Evolutionary conservation across 1,284 basidiomycete genomes (phyloP).

Genomic region (Golubevia pallescens): DNA sequence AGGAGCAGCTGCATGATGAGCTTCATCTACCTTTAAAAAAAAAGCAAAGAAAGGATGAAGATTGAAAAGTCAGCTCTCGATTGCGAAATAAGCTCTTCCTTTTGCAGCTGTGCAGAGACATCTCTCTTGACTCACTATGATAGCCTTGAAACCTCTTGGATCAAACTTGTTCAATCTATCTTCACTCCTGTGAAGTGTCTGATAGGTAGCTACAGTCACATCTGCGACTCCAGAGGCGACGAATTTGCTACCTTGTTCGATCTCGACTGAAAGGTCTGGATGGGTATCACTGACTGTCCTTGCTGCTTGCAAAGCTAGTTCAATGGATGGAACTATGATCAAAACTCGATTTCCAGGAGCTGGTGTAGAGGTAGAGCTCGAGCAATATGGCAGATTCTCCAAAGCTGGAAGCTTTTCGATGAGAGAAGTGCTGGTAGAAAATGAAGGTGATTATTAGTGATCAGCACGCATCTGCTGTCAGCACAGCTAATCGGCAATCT

Average conservation of each 20-base stretch:
- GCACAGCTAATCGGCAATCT: neutral
- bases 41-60: too few relatives aligned
- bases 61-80: neutral
- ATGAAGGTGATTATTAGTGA: too few relatives aligned
- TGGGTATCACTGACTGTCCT: constrained; percentile 74
- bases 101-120: neutral
- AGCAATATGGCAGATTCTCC: neutral
- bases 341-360: constrained; percentile 69
- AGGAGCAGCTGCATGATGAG: constrained; percentile 90
- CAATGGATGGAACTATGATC: constrained; percentile 83
- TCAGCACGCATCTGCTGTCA: neutral
- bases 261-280: constrained; percentile 81
- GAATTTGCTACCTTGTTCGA: constrained; percentile 83
- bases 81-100: neutral
- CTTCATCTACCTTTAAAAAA: constrained; percentile 64
- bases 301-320: constrained; percentile 87
- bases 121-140: constrained; percentile 79
- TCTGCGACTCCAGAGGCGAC: constrained; percentile 82
- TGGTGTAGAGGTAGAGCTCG: neutral
- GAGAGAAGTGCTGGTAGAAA: constrained; percentile 23
- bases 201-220: constrained; percentile 88
- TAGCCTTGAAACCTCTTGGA: constrained; percentile 75
- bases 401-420: constrained; percentile 28
- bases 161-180: constrained; percentile 80
- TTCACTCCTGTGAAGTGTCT: constrained; percentile 75